Conservation (phyloP, 1,139 yeast species). For the Casaregolazyma lundiana region DNA sequence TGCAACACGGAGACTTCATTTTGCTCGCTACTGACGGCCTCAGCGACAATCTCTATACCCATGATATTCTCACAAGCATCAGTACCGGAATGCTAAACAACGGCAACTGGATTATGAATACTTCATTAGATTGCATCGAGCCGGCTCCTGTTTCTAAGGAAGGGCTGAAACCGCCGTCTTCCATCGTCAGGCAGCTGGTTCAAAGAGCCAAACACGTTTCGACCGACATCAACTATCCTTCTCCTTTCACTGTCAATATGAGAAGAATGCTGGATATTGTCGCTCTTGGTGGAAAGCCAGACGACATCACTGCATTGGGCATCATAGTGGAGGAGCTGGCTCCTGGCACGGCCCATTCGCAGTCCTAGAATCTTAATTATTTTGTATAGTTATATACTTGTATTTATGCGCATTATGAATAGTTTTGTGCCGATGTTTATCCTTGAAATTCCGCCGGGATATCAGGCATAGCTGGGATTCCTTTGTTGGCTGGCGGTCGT, state of each 20-base stretch:
- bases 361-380: too few species aligned
- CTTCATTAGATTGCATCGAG: slow-evolving; percentile 1
- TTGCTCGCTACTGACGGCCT: slow-evolving; percentile 93
- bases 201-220: slow-evolving; percentile 64
- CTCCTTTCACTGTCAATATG: slow-evolving; percentile 83
- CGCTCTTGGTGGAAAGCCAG: slow-evolving; percentile 90
- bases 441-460: slow-evolving; percentile 1
- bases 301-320: slow-evolving; percentile 81
- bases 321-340: slow-evolving; percentile 39
- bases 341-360: too few species aligned
- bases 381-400: not conserved
- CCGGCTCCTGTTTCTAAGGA: slow-evolving; percentile 2
- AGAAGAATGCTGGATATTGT: slow-evolving; percentile 49
- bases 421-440: not conserved
- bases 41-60: slow-evolving; percentile 73
- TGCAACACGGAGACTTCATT: slow-evolving; percentile 62
- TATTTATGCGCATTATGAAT: too few species aligned
- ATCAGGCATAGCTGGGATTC: slow-evolving; percentile 4
- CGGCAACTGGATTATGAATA: slow-evolving; percentile 15
- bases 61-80: slow-evolving; percentile 57
- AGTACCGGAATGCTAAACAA: slow-evolving; percentile 27
- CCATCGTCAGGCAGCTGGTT: slow-evolving; percentile 57
- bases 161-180: slow-evolving; percentile 14
- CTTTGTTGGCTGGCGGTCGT: not conserved
- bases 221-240: slow-evolving; percentile 66